Conservation (phyloP, 331 rosid genomes). For the Acacia pycnantha region DNA sequence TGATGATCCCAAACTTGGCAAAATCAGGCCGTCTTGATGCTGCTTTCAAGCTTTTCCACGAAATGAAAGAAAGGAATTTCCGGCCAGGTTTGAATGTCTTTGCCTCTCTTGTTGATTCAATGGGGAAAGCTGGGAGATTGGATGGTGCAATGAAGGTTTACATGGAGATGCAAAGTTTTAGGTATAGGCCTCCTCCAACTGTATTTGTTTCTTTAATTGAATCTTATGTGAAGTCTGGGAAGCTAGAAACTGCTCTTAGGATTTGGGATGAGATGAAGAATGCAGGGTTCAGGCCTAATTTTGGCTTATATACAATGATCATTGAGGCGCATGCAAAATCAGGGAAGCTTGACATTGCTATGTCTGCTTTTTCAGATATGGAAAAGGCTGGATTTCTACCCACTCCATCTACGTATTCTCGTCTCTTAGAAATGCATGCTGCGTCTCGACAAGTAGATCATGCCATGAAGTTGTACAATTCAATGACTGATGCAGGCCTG, state of each 20-base stretch:
- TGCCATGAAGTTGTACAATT: conserved; percentile 88
- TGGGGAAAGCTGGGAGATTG: conserved; percentile 95
- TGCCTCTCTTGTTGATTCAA: conserved; percentile 82
- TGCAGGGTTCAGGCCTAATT: conserved; percentile 89
- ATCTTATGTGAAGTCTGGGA: conserved; percentile 90
- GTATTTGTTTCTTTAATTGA: conserved; percentile 76
- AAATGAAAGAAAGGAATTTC: conserved; percentile 70
- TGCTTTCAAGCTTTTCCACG: conserved; percentile 81
- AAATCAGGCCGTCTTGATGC: conserved; percentile 95
- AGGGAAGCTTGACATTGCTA: conserved; percentile 86
- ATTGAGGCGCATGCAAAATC: conserved; percentile 88
- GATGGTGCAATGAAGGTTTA: conserved; percentile 81
- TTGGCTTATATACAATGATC: conserved; percentile 85
- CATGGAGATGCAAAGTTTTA: conserved; percentile 85
- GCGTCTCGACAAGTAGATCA: conserved; percentile 90
- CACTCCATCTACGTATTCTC: conserved; percentile 84
- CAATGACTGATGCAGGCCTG: conserved; percentile 91
- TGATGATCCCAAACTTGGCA: conserved; percentile 91
- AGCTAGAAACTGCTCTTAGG: conserved; percentile 77
- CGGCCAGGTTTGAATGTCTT: conserved; percentile 63
- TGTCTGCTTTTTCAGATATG: conserved; percentile 86
- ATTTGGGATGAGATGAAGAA: conserved; percentile 96
- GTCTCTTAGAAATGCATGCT: conserved; percentile 95
- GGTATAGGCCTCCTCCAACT: conserved; percentile 72
- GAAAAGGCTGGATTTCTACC: conserved; percentile 98